A percentile compares a stretch with the other conserved stretches of the same genome.
phyloP scores from a whole-genome alignment of 352 stramenopile genomes.

The Lagenidium sp. region DNA sequence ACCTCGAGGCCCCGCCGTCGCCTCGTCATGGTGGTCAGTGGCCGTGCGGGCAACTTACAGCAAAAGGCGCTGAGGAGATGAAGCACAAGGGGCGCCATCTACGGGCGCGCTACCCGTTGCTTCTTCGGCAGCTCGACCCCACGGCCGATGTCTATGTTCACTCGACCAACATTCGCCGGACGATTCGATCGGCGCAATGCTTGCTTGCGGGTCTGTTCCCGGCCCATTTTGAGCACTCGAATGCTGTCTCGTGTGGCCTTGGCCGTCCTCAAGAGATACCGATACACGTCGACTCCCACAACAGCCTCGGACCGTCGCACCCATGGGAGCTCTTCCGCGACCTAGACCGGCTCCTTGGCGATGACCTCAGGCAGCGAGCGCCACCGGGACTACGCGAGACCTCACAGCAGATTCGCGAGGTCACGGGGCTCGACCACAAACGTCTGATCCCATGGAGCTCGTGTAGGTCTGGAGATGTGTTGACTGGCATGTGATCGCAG shows the following conservation, averaged over 20 bases:
- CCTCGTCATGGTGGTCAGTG: slow-evolving; percentile 50
- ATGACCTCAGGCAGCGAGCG: slow-evolving; percentile 39
- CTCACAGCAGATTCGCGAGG: slow-evolving; percentile 25
- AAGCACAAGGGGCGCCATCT: slow-evolving; percentile 33
- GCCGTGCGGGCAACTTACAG: slow-evolving; percentile 67
- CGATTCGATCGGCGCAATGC: slow-evolving; percentile 63
- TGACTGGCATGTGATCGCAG: neutral
- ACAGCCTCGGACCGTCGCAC: slow-evolving; percentile 45
- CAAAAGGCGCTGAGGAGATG: slow-evolving; percentile 61
- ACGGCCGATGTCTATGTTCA: slow-evolving; percentile 44
- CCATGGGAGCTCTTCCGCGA: slow-evolving; percentile 55
- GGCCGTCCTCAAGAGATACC: slow-evolving; percentile 4
- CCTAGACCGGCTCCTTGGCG: slow-evolving; percentile 32
- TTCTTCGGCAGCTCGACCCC: slow-evolving; percentile 27
- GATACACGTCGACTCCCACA: slow-evolving; percentile 41
- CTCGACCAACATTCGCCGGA: slow-evolving; percentile 72
- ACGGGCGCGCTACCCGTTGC: slow-evolving; percentile 24
- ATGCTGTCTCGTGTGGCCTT: too few relatives aligned
- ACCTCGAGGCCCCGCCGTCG: slow-evolving; percentile 10
- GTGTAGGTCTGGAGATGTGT: too few relatives aligned
- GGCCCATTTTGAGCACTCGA: slow-evolving; percentile 37
- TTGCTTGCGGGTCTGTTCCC: slow-evolving; percentile 61
- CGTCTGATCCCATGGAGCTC: slow-evolving; percentile 55
- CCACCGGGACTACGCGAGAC: slow-evolving; percentile 28
- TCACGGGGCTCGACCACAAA: slow-evolving; percentile 25